Evolutionary conservation across 352 stramenopile species (phyloP), one percentile per base, ranked within the genome.

Genomic region (Pilasporangium apinafurcum): DNA sequence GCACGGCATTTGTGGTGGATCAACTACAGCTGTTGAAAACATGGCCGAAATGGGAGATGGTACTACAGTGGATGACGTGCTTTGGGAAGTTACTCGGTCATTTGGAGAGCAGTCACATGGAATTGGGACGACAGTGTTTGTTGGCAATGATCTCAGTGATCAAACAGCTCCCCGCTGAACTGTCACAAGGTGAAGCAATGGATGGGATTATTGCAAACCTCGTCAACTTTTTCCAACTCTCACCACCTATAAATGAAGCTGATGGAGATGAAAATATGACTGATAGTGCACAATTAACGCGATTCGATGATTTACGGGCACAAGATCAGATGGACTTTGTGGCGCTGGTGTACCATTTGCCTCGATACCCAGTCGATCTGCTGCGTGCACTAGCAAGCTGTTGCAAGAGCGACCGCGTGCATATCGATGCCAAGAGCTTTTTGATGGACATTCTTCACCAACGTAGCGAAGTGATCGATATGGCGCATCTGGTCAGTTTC

Each of bases 401-500:
- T 53, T 89, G 81, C 55, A 90, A 92, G 48, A 87, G 70, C 42
- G 16, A 53, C 13, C 40, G 56, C 14, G 72, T 92, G 8, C 49
- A 72, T 37, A 48, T 65, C 20, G 61, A 89, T 28, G 77, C 74
- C n/a, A 92, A 92, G 59, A 88, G 64, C 25, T 92, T 89, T 36
- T 51, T 90, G 16, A 70, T 92, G 32, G 81, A 92, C 35, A 86
- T 92, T 56, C 30, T 92, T 2, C 71, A 83, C 49, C 73, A 86
- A 45, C 70, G 77, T 5, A 58, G 65, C 21, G 59, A 83, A 18
- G 53, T 44, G 41, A 46, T 92, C 31, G 75, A 92, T 45, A 62
- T 89, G 2, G 77, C 72, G 5, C 75, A 86, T 45, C 63, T 92
- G 13, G 68, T 88, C 20, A 90, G 77, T 43, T 92, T 92, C 53